phyloP scores from a whole-genome alignment of 2,329 filamentous ascomycete genomes.

The Fusarium piperis region DNA sequence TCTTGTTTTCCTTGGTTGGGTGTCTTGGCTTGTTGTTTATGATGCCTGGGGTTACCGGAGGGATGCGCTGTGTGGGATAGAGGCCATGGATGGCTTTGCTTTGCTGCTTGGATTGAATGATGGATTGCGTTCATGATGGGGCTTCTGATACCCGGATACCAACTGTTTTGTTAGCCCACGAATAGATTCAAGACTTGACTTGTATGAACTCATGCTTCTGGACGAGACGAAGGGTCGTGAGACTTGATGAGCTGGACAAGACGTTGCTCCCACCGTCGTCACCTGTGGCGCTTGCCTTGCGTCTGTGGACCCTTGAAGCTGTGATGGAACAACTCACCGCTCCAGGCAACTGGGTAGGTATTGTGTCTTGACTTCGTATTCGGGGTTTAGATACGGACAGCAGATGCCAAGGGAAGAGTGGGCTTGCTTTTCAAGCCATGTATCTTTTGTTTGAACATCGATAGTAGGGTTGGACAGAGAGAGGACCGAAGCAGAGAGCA shows the following conservation, averaged over 20 bases:
- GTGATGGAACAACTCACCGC: conserved; percentile 18
- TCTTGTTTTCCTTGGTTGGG: conserved; percentile 2
- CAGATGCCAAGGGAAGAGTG: conserved; percentile 1
- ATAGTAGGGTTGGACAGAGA: neutral
- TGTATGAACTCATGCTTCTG: neutral
- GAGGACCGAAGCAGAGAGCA: conserved; percentile 3
- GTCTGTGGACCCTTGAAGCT: neutral
- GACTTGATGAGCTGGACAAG: neutral
- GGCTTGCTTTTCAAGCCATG: neutral
- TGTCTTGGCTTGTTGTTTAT: conserved; percentile 6
- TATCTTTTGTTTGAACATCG: neutral
- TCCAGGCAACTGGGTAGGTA: neutral
- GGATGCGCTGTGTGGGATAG: neutral
- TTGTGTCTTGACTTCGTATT: conserved; percentile 5
- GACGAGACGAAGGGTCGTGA: neutral
- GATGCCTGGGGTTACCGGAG: neutral
- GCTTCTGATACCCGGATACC: conserved; percentile 35
- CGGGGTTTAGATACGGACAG: neutral
- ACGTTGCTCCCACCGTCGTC: neutral
- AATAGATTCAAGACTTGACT: conserved; percentile 12
- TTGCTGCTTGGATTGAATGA: neutral
- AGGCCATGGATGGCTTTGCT: neutral
- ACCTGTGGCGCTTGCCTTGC: neutral
- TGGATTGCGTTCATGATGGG: conserved; percentile 21
- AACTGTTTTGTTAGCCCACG: conserved; percentile 9